Base-by-base conservation (phyloP, 2,329 filamentous ascomycete species). In the Aspergillus sp. region DNA sequence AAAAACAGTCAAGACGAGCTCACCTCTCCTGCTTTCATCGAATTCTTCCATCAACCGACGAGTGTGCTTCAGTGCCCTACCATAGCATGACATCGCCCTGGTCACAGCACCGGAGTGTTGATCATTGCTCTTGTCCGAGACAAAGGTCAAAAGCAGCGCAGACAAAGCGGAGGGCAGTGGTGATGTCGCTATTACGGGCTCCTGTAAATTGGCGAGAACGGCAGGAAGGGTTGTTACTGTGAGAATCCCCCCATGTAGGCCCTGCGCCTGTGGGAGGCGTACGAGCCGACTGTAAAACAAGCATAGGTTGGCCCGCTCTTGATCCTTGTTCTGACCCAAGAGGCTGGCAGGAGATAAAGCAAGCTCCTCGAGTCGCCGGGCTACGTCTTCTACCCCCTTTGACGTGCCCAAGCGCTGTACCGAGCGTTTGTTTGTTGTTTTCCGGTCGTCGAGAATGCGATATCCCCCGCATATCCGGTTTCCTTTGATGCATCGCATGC, bases 401-500 rank as follows among this genome's bases (percentile, higher is more conserved):
- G 31, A 23, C 40, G 46, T 17, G 11, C 23, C 39, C 17, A 19
- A 9, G 17, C 17, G 35, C 19, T 41, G 31, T 15, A 2, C 23
- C 19, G 40, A 53, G 19, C 50, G 31, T 43, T 46, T 46, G 41
- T 23, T 45, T 33, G 31, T 44, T 12, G 17, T 39, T 23, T 14
- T 23, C 6, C 27, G 39, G 35, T 47, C 9, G 12, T 47, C 17
- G 17, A 52, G 55, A 17, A 41, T 48, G 40, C 55, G 55, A 52
- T 57, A 57, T 24, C 55, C 55, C 14, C 55, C 48, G 37, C 55
- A 57, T n/a, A 44, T 37, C 19, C 48, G 49, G 14, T 57, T 57
- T 6, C 48, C 48, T 24, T 57, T 57, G 33, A 37, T 48, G 33
- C 48, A 57, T 52, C 55, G 48, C 3, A 46, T 37, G 31, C 54